Evolutionary conservation across 805 yeast genomes (phyloP).

Genomic region (Pichia scutulata): DNA sequence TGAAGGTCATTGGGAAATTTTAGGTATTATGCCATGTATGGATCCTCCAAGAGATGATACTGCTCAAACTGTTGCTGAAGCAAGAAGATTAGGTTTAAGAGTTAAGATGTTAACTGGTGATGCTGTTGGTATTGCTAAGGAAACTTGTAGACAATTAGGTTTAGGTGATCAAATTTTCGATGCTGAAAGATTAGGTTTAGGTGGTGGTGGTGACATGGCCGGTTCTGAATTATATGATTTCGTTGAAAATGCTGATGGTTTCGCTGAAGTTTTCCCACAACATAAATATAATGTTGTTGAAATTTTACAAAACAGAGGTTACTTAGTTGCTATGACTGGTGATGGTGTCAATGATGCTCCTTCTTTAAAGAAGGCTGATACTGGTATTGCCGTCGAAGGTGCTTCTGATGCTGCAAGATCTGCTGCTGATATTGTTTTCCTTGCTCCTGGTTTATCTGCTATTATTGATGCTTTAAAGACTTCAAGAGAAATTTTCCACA

Average conservation of each 20-base stretch:
- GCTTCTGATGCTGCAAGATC: slow-evolving; percentile 96
- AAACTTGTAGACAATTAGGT: slow-evolving; percentile 96
- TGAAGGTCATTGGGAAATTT: slow-evolving; percentile 96
- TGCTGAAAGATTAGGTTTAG: slow-evolving; percentile 93
- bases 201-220: slow-evolving; percentile 89
- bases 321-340: slow-evolving; percentile 98
- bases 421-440: slow-evolving; percentile 93
- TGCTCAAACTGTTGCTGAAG: slow-evolving; percentile 89
- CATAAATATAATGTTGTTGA: slow-evolving; percentile 95
- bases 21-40: slow-evolving; percentile 98
- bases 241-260: slow-evolving; percentile 97
- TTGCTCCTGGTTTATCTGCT: slow-evolving; percentile 93
- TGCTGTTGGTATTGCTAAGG: slow-evolving; percentile 98
- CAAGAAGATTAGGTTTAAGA: slow-evolving; percentile 83
- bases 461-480: slow-evolving; percentile 92
- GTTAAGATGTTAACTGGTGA: slow-evolving; percentile 99
- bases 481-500: slow-evolving; percentile 96
- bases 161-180: slow-evolving; percentile 93
- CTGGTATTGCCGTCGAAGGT: slow-evolving; percentile 98
- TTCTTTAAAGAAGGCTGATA: slow-evolving; percentile 90
- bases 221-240: slow-evolving; percentile 97
- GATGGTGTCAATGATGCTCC: slow-evolving; percentile 99
- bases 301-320: slow-evolving; percentile 91
- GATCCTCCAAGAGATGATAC: slow-evolving; percentile 99
- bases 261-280: slow-evolving; percentile 98